Conservation (phyloP, 257 asterid genomes). For the Gardenia jasminoides region DNA sequence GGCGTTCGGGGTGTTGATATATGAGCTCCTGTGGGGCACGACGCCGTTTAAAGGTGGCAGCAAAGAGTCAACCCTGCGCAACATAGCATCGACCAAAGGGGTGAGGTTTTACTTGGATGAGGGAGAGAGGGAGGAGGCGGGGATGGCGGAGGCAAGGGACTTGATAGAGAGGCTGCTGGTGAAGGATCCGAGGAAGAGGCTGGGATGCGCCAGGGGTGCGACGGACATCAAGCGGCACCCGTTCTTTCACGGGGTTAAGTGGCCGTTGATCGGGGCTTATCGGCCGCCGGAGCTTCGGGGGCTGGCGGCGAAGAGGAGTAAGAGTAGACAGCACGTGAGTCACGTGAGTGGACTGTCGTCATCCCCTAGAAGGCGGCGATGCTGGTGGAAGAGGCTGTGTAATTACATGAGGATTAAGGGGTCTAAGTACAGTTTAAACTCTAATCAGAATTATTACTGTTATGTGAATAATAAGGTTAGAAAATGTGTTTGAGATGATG, state of each 20-base stretch:
- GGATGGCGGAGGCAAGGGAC: slow-evolving; percentile 56
- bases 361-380: slow-evolving; percentile 61
- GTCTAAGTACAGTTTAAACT: slow-evolving; percentile 48
- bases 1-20: slow-evolving; percentile 81
- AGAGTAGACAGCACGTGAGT: slow-evolving; percentile 46
- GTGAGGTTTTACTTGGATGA: slow-evolving; percentile 46
- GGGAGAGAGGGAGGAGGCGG: slow-evolving; percentile 33
- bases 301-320: slow-evolving; percentile 49
- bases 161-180: slow-evolving; percentile 69
- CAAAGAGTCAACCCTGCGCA: slow-evolving; percentile 88
- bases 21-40: slow-evolving; percentile 62
- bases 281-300: slow-evolving; percentile 89
- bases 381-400: slow-evolving; percentile 65
- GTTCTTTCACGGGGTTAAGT: slow-evolving; percentile 75
- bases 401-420: slow-evolving; percentile 51
- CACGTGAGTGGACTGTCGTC: slow-evolving; percentile 44
- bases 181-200: slow-evolving; percentile 72
- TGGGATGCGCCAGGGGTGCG: slow-evolving; percentile 84
- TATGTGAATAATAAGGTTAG: slow-evolving; percentile 35
- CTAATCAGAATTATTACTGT: slow-evolving; percentile 64
- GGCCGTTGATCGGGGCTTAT: slow-evolving; percentile 83
- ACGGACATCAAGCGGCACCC: slow-evolving; percentile 93
- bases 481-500: slow-evolving; percentile 30
- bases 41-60: slow-evolving; percentile 84
- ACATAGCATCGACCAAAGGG: slow-evolving; percentile 70